phyloP scores from a whole-genome alignment of 139 green algal species.

The Chlamydomonas asymmetrica region DNA sequence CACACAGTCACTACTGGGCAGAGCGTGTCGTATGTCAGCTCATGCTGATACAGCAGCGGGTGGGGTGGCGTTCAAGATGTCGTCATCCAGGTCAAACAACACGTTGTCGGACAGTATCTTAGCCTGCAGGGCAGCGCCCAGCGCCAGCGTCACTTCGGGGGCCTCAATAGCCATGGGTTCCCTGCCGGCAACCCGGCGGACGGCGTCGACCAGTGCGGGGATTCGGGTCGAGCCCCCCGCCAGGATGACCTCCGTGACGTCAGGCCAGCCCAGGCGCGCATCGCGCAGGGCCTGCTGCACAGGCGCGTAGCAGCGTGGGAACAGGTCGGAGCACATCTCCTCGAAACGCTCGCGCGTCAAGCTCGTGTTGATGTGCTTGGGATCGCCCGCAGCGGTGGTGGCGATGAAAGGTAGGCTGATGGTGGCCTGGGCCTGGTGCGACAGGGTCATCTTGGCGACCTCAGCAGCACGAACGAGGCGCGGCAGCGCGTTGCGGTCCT shows the following conservation, averaged over 20 bases:
- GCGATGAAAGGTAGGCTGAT: conserved; percentile 99
- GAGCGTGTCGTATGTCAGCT: no score
- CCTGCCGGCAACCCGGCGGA: conserved; percentile 89
- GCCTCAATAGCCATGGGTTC: conserved; percentile 95
- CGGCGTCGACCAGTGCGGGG: conserved; percentile 88
- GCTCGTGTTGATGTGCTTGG: conserved; percentile 97
- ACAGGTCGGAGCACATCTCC: conserved; percentile 90
- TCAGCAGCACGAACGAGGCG: conserved; percentile 82
- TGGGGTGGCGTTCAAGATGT: no score
- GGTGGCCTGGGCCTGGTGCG: conserved; percentile 52
- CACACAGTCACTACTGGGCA: no score
- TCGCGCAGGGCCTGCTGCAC: conserved; percentile 92
- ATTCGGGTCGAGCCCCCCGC: conserved; percentile 96
- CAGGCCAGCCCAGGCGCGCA: conserved; percentile 83
- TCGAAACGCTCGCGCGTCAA: conserved; percentile 82
- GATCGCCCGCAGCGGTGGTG: conserved; percentile 92
- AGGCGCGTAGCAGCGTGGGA: conserved; percentile 81
- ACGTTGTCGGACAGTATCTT: conserved; percentile 92
- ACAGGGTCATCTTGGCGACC: conserved; percentile 94
- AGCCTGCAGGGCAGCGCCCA: conserved; percentile 96
- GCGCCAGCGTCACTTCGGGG: conserved; percentile 97
- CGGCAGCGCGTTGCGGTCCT: conserved; percentile 77
- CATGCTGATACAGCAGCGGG: no score
- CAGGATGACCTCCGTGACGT: conserved; percentile 92
- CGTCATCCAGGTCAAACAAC: conserved; percentile 95